Evolutionary conservation across 352 stramenopile genomes (phyloP), one percentile per base, ranked within the genome.

Genomic region (Globisporangium okanoganense): DNA sequence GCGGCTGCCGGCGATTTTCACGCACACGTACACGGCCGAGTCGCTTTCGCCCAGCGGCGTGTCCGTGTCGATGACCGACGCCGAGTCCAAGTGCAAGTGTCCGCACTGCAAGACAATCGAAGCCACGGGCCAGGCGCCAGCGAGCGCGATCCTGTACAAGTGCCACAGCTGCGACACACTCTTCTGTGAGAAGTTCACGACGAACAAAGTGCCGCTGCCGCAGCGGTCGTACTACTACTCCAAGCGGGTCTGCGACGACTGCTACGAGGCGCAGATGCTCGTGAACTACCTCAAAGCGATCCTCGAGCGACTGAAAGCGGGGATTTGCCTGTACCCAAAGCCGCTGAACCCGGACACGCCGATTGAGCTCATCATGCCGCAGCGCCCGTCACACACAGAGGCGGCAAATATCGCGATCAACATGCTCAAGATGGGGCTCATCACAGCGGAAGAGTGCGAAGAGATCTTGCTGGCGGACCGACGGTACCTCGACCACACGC

Each of bases 291-390:
- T 96, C 43, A 87, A 90, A 48, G 83, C 83, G 16, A 94, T 93
- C 64, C 78, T 90, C 38, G 82, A 96, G 60, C 77, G 88, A 48
- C 73, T 96, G 44, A 92, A 94, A 58, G 87, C 79, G 5, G 78
- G 87, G 1, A 94, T 93, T 27, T 96, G 87, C 50, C 64, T 96
- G 57, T 95, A 96, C 48, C 85, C 87, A 0, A 87, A 88, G 54
- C 75, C 82, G n/a, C 56, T 96, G 45, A 92, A 95, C 25, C 77
- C 84, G 9, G 80, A 92, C 33, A 90, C 85, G 18, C 85, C 85
- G 13, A 92, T 93, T 60, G 88, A 96, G 59, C 67, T 96, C 53
- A 88, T 96, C 58, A 94, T 92, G 83, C 83, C 82, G n/a, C 89
- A 90, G 65, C 79, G 87, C 5, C 84, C 80, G 49, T 68, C 86